A percentile compares a stretch with the other conserved stretches of the same genome.
Evolutionary conservation across 2,329 filamentous ascomycete species (phyloP).

Genomic region (Penicillium sp.): DNA sequence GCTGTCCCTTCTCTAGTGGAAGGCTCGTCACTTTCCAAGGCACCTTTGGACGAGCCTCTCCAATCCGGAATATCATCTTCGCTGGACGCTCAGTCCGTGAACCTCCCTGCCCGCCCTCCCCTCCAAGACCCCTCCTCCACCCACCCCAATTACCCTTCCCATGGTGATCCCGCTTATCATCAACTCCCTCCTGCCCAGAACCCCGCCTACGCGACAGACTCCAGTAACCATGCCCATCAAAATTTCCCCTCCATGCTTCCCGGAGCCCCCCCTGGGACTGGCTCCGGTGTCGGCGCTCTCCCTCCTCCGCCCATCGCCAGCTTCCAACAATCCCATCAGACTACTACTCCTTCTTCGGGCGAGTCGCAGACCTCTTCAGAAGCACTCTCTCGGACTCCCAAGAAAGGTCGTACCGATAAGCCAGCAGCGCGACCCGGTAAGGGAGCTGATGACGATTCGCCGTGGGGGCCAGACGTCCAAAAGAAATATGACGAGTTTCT

Average conservation of each 20-base stretch:
- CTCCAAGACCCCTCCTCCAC: conserved; percentile 45
- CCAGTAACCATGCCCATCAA: conserved; percentile 41
- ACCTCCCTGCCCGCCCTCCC: conserved; percentile 51
- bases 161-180: conserved; percentile 47
- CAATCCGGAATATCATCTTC: conserved; percentile 25
- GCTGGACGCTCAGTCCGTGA: conserved; percentile 30
- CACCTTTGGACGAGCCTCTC: conserved; percentile 34
- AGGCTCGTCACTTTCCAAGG: conserved; percentile 35
- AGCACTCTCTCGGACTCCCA: conserved; percentile 24
- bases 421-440: conserved; percentile 27
- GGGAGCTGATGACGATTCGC: conserved; percentile 45
- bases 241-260: conserved; percentile 29
- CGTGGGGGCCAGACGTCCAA: conserved; percentile 54
- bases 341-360: conserved; percentile 19
- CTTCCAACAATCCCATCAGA: conserved; percentile 48
- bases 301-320: conserved; percentile 47
- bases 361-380: conserved; percentile 30
- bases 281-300: conserved; percentile 38
- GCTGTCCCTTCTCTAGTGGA: conserved; percentile 29
- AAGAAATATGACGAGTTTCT: conserved; percentile 56
- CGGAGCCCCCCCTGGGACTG: conserved; percentile 42
- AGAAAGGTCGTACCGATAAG: conserved; percentile 33
- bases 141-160: conserved; percentile 43
- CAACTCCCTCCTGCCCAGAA: conserved; percentile 35
- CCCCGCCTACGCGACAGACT: conserved; percentile 35